These are phyloP conservation scores for Diutina pseudorugosa DNA, from an alignment of 1,139 yeast genomes.

Conservation along the genomic window DNA sequence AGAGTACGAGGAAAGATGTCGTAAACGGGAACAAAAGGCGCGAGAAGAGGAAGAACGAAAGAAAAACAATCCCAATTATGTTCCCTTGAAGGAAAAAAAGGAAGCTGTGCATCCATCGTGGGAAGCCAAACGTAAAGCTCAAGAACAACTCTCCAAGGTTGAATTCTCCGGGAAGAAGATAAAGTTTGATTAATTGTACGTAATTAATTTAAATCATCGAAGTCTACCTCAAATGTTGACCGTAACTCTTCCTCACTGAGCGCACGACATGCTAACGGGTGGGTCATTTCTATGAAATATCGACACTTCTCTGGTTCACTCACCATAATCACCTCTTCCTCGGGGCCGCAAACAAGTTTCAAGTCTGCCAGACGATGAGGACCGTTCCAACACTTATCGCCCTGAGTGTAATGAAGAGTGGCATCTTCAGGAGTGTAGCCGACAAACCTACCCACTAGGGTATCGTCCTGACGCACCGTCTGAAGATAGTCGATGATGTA, in stretches of 20 bases:
- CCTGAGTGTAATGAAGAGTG: conserved; percentile 35
- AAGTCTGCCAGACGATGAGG: conserved; percentile 67
- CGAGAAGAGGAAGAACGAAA: neutral
- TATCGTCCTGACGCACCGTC: conserved; percentile 46
- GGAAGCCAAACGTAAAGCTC: conserved; percentile 73
- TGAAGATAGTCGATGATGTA: conserved; percentile 54
- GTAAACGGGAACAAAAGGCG: conserved; percentile 48
- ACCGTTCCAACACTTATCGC: conserved; percentile 95
- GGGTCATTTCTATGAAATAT: conserved; percentile 35
- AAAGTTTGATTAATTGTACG: conserved; percentile 36
- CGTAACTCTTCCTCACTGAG: neutral
- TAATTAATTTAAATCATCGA: neutral
- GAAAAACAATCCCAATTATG: neutral
- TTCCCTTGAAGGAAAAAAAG: neutral
- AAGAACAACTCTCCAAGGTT: conserved; percentile 50
- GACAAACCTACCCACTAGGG: conserved; percentile 44
- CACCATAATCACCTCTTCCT: conserved; percentile 45
- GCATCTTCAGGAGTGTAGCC: conserved; percentile 18
- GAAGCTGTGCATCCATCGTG: conserved; percentile 77
- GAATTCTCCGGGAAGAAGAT: conserved; percentile 80
- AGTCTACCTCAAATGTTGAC: neutral
- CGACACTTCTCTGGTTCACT: conserved; percentile 86
- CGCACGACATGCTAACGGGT: neutral
- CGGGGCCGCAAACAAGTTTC: conserved; percentile 54
- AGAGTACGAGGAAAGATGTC: conserved; percentile 65